Conservation (phyloP, 495 filamentous ascomycete genomes). For the Neurospora sp. region DNA sequence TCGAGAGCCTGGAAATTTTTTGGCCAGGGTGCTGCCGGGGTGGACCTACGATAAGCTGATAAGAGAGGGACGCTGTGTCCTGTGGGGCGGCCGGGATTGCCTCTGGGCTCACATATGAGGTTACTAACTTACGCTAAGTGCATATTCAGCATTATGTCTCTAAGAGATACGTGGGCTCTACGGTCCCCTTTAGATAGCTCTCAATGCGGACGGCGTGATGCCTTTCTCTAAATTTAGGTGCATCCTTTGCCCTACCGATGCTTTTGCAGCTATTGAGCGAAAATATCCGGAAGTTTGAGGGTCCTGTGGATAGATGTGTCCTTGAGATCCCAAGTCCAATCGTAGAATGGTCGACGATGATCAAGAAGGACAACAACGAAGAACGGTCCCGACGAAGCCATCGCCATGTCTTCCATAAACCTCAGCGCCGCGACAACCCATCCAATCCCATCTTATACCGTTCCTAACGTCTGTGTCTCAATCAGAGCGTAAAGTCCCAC, state of each 20-base stretch:
- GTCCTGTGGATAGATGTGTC: background rate
- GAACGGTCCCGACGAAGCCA: background rate
- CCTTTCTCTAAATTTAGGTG: background rate
- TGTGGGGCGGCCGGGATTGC: background rate
- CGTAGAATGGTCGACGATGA: background rate
- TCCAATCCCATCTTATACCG: background rate
- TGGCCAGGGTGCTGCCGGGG: slow-evolving; percentile 11
- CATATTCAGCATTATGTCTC: background rate
- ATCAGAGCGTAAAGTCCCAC: slow-evolving; percentile 60
- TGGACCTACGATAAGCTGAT: slow-evolving; percentile 24
- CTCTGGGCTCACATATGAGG: background rate
- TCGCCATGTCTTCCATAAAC: background rate
- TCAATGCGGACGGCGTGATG: background rate
- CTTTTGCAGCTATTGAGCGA: background rate
- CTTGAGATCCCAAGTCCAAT: background rate
- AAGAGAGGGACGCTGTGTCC: slow-evolving; percentile 8
- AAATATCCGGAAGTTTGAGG: background rate
- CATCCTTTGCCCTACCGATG: background rate
- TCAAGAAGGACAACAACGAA: background rate
- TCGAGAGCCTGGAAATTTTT: slow-evolving; percentile 15
- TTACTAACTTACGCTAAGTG: background rate
- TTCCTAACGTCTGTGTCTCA: background rate
- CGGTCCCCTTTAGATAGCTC: background rate
- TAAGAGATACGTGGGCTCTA: background rate
- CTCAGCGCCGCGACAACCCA: background rate